Evolutionary conservation across 169 alveolate genomes (phyloP).

Genomic region (Babesia gibsoni): DNA sequence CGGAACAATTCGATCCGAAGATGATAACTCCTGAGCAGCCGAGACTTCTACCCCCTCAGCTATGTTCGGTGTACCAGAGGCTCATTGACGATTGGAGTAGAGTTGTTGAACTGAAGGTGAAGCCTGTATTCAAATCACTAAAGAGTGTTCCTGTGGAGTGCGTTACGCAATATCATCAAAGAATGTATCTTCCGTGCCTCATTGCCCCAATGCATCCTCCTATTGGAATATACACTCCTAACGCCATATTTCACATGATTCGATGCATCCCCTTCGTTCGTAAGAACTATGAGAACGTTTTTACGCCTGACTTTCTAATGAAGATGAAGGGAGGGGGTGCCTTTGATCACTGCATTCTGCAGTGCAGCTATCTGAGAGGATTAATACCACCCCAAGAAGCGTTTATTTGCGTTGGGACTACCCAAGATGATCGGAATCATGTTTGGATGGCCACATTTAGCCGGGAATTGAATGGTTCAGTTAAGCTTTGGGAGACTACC

Average conservation of each 20-base stretch:
- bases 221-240: slow-evolving; percentile 40
- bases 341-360: slow-evolving; percentile 76
- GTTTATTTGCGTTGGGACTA: slow-evolving; percentile 76
- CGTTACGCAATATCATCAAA: slow-evolving; percentile 37
- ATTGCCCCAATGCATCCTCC: slow-evolving; percentile 62
- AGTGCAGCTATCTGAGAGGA: slow-evolving; percentile 68
- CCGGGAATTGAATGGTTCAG: slow-evolving; percentile 48
- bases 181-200: slow-evolving; percentile 41
- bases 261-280: slow-evolving; percentile 54
- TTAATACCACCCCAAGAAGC: slow-evolving; percentile 69
- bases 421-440: slow-evolving; percentile 67
- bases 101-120: not conserved
- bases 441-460: slow-evolving; percentile 75
- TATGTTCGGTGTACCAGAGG: slow-evolving; percentile 8
- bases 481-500: slow-evolving; percentile 77
- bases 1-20: slow-evolving; percentile 22
- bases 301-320: slow-evolving; percentile 77
- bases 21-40: slow-evolving; percentile 1
- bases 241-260: slow-evolving; percentile 48
- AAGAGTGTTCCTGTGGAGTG: slow-evolving; percentile 19
- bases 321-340: slow-evolving; percentile 77
- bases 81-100: not conserved
- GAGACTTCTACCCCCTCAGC: not conserved
- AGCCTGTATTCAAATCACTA: not conserved
- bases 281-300: slow-evolving; percentile 2